phyloP scores from a whole-genome alignment of 305 asterid genomes.

The Solanum hybrid region DNA sequence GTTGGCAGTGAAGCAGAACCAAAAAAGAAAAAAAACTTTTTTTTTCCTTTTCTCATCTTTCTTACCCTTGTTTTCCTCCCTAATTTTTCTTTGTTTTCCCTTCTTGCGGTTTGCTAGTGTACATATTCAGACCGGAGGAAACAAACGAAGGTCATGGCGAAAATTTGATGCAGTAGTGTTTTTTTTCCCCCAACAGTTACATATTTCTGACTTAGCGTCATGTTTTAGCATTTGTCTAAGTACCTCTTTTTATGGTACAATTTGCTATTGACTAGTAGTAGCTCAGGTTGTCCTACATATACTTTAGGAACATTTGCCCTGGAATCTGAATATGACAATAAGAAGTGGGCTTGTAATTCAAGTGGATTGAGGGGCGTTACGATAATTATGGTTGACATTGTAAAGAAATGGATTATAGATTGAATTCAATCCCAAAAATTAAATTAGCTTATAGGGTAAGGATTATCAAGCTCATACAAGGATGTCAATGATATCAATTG shows the following conservation, averaged over 20 bases:
- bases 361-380: neutral
- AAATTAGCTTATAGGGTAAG: neutral
- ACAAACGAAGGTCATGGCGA: neutral
- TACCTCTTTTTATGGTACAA: neutral
- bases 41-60: neutral
- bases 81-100: neutral
- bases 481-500: neutral
- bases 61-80: neutral
- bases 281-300: neutral
- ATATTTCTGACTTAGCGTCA: neutral
- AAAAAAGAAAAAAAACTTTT: neutral
- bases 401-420: neutral
- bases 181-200: neutral
- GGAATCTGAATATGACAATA: neutral
- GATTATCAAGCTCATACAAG: neutral
- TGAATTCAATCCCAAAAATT: neutral
- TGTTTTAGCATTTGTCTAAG: neutral
- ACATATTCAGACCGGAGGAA: slow-evolving; percentile 5
- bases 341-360: neutral
- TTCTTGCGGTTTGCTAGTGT: neutral
- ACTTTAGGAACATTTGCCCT: neutral
- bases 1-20: neutral
- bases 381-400: neutral
- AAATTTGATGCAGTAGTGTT: neutral
- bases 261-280: neutral